These are phyloP conservation scores for Microthyrium microscopicum DNA, from an alignment of 2,329 filamentous ascomycete species.

Conservation along the genomic window DNA sequence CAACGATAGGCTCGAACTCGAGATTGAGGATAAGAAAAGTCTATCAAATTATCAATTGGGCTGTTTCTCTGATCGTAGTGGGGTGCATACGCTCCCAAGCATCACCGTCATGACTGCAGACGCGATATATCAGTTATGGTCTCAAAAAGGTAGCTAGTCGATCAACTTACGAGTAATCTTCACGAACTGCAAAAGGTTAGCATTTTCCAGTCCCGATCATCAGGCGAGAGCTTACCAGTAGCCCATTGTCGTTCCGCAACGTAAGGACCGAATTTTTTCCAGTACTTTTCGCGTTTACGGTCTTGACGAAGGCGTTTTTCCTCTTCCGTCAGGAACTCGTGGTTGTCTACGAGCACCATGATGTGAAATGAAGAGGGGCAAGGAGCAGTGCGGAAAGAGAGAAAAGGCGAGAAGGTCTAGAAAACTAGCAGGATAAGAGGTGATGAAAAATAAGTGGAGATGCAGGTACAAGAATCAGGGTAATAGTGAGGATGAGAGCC, in stretches of 20 bases:
- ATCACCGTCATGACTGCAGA: slow-evolving; percentile 60
- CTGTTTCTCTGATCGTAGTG: slow-evolving; percentile 3
- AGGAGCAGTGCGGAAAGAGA: too few species aligned
- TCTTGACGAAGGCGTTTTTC: slow-evolving; percentile 83
- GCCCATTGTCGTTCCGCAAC: slow-evolving; percentile 92
- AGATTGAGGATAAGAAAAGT: slow-evolving; percentile 88
- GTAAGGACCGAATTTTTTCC: slow-evolving; percentile 97
- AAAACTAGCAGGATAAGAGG: too few species aligned
- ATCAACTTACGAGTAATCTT: slow-evolving; percentile 63
- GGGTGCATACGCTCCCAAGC: slow-evolving; percentile 75
- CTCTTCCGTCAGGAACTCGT: slow-evolving; percentile 77
- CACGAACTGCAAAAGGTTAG: slow-evolving; percentile 46
- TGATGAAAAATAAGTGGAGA: too few species aligned
- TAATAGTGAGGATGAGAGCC: too few species aligned
- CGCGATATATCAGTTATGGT: slow-evolving; percentile 15
- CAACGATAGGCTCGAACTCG: slow-evolving; percentile 79
- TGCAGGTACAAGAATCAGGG: too few species aligned
- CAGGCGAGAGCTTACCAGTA: slow-evolving; percentile 59
- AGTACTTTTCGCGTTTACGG: slow-evolving; percentile 69
- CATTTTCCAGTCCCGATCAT: too few species aligned
- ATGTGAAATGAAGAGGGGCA: neutral
- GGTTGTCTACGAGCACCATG: slow-evolving; percentile 83
- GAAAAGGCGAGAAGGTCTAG: neutral
- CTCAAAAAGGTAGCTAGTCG: slow-evolving; percentile 3
- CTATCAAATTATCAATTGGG: slow-evolving; percentile 29